Conservation (phyloP, 768 basidiomycete genomes). For the Pisolithus tinctorius region DNA sequence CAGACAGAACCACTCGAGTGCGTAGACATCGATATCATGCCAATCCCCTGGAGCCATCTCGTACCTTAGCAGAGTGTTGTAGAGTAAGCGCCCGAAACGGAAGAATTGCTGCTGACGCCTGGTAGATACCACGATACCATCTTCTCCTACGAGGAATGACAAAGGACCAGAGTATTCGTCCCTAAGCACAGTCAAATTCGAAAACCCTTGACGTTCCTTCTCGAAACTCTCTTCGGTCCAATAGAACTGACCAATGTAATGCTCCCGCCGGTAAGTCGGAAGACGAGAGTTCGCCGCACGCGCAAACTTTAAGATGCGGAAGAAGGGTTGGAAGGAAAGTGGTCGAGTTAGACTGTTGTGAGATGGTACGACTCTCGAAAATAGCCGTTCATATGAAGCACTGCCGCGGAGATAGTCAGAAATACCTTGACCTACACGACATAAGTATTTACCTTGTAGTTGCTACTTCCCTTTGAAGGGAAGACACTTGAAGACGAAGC, state of each 20-base stretch:
- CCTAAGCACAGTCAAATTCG: neutral
- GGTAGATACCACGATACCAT: constrained; percentile 1
- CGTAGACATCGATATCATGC: constrained; percentile 4
- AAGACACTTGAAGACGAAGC: neutral
- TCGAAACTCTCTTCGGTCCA: constrained; percentile 5
- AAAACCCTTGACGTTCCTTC: neutral
- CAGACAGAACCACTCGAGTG: constrained; percentile 6
- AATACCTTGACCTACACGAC: neutral
- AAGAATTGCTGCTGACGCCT: constrained; percentile 1
- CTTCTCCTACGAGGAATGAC: constrained; percentile 1
- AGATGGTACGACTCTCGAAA: neutral
- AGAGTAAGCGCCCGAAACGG: constrained; percentile 1
- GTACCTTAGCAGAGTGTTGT: constrained; percentile 4
- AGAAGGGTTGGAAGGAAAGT: constrained; percentile 2
- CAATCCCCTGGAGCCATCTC: constrained; percentile 4
- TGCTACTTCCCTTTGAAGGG: constrained; percentile 3
- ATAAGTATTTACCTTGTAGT: neutral
- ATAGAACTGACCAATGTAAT: constrained; percentile 4
- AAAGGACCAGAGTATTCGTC: neutral
- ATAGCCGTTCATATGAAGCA: neutral
- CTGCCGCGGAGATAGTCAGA: neutral
- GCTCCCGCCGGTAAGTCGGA: neutral
- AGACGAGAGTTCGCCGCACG: constrained; percentile 2
- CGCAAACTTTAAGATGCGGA: constrained; percentile 2
- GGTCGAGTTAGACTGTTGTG: neutral